Conservation (phyloP, 1,139 yeast genomes). For the Debaryomyces psychrophilus region DNA sequence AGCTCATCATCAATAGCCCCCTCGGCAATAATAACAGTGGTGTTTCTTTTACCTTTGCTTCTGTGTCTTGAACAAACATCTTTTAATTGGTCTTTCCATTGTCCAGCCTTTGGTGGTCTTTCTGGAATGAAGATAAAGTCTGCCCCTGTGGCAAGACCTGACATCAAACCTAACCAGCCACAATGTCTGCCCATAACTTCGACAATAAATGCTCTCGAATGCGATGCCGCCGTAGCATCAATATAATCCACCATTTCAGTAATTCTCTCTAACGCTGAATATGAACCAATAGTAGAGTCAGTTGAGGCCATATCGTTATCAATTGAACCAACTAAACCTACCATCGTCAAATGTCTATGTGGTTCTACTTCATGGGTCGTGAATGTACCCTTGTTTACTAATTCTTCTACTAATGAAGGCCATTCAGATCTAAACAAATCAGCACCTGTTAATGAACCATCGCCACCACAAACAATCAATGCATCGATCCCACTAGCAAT, state of each 20-base stretch:
- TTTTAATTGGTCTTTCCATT: conserved; percentile 82
- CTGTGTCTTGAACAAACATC: conserved; percentile 74
- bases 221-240: conserved; percentile 96
- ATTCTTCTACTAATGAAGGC: conserved; percentile 82
- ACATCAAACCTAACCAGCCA: conserved; percentile 97
- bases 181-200: conserved; percentile 99
- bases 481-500: conserved; percentile 92
- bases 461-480: conserved; percentile 97
- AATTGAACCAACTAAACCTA: conserved; percentile 95
- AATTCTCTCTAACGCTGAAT: conserved; percentile 89
- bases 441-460: conserved; percentile 97
- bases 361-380: conserved; percentile 58
- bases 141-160: conserved; percentile 94
- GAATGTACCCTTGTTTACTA: conserved; percentile 56
- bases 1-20: conserved; percentile 90
- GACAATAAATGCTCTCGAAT: conserved; percentile 94
- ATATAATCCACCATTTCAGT: conserved; percentile 93
- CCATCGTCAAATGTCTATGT: conserved; percentile 78
- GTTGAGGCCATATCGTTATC: conserved; percentile 98
- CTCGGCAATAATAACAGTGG: conserved; percentile 95
- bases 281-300: conserved; percentile 96
- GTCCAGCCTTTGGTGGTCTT: conserved; percentile 66
- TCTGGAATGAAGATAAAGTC: conserved; percentile 95
- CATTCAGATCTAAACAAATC: conserved; percentile 91
- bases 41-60: conserved; percentile 84